These are phyloP conservation scores for Escallonia rubra DNA, from an alignment of 129 eudicot species.

Conservation along the genomic window DNA sequence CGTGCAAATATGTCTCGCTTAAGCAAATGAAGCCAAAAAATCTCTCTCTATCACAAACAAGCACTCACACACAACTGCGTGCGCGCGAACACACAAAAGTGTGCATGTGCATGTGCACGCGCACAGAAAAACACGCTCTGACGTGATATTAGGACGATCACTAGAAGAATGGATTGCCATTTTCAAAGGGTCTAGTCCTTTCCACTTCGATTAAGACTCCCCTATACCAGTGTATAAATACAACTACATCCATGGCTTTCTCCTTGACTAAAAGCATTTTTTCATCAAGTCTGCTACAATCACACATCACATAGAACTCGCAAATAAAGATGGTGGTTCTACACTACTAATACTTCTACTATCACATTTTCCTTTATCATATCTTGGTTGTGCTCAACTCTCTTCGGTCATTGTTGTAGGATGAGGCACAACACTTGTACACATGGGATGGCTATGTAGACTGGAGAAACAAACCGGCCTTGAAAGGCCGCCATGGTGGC, in stretches of 20 bases:
- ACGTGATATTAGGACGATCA: too few species aligned
- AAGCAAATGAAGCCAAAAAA: too few species aligned
- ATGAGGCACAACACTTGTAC: conserved; percentile 29
- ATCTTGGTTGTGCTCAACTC: not conserved
- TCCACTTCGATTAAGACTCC: conserved; percentile 32
- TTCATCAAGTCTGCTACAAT: conserved; percentile 8
- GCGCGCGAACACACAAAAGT: too few species aligned
- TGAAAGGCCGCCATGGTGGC: conserved; percentile 76
- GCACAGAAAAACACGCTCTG: too few species aligned
- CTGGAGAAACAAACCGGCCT: conserved; percentile 74
- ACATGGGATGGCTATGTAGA: conserved; percentile 58
- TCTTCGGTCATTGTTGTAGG: conserved; percentile 32
- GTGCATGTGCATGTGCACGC: too few species aligned
- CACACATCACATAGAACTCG: conserved; percentile 9
- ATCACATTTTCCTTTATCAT: not conserved
- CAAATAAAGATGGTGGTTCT: conserved; percentile 33
- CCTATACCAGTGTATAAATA: conserved; percentile 28
- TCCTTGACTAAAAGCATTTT: conserved; percentile 8
- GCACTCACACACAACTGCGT: too few species aligned
- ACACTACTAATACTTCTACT: not conserved
- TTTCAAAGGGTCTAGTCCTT: conserved; percentile 51
- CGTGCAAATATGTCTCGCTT: too few species aligned
- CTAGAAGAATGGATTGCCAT: conserved; percentile 12
- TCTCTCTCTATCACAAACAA: not conserved
- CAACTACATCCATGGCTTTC: conserved; percentile 13